A percentile compares a stretch with the other conserved stretches of the same genome.
phyloP scores from a whole-genome alignment of 108 stramenopile species.

The Cyclotella baltica region DNA sequence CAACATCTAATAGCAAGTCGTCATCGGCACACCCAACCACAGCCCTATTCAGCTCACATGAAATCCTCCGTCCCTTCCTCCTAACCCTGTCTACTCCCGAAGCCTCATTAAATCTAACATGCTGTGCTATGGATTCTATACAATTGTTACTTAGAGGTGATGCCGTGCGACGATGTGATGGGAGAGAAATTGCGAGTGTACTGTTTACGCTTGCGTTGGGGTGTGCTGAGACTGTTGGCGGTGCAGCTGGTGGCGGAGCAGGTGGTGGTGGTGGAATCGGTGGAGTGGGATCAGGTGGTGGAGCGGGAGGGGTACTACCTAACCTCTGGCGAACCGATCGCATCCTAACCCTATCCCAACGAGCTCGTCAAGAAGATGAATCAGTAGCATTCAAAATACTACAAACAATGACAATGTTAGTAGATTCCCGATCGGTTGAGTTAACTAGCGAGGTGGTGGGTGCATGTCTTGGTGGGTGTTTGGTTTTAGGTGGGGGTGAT shows the following conservation, averaged over 20 bases:
- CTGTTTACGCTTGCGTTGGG: conserved; percentile 69
- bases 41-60: conserved; percentile 75
- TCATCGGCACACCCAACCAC: conserved; percentile 68
- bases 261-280: not conserved
- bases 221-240: not conserved
- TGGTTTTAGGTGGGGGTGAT: conserved; percentile 53
- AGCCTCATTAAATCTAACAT: conserved; percentile 64
- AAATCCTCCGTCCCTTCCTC: conserved; percentile 85
- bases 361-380: conserved; percentile 58
- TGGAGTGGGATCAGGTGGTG: not conserved
- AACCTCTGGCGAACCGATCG: not conserved
- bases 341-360: conserved; percentile 3
- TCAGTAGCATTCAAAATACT: conserved; percentile 51
- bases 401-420: conserved; percentile 56
- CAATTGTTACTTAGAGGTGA: conserved; percentile 76
- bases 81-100: conserved; percentile 86
- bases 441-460: conserved; percentile 51
- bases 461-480: conserved; percentile 44
- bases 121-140: conserved; percentile 75
- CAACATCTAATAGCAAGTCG: conserved; percentile 1
- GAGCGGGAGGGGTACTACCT: not conserved
- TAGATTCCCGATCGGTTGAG: conserved; percentile 48
- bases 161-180: conserved; percentile 82
- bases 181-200: conserved; percentile 74
- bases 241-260: not conserved